A percentile compares a stretch with the other conserved stretches of the same genome.
These are phyloP conservation scores for Lactarius trivialis DNA, from an alignment of 768 basidiomycete genomes.

Conservation along the genomic window DNA sequence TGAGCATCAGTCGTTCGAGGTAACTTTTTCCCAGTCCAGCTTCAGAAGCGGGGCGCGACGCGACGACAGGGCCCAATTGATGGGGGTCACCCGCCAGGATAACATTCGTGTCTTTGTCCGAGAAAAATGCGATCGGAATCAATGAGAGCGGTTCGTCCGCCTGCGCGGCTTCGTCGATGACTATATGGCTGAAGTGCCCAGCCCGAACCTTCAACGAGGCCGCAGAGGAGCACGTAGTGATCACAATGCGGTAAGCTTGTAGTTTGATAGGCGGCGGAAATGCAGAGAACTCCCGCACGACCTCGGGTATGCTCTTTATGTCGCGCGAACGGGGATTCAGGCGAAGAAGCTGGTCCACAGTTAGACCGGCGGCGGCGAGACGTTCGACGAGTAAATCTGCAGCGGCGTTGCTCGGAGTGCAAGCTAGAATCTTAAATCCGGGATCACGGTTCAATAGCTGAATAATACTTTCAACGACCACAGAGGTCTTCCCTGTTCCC, in stretches of 20 bases:
- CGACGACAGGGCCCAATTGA: conserved; percentile 64
- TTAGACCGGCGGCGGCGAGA: conserved; percentile 31
- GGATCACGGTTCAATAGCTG: conserved; percentile 44
- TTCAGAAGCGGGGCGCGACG: conserved; percentile 47
- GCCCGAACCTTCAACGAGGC: conserved; percentile 47
- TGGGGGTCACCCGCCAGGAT: conserved; percentile 65
- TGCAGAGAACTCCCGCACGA: conserved; percentile 34
- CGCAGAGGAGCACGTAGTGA: conserved; percentile 60
- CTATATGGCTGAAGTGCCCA: conserved; percentile 63
- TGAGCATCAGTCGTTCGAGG: conserved; percentile 46
- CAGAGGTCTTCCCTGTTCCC: conserved; percentile 65
- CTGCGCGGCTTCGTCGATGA: conserved; percentile 69
- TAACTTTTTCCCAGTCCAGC: conserved; percentile 56
- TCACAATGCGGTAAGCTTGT: conserved; percentile 47
- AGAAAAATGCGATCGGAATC: conserved; percentile 55
- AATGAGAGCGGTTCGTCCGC: conserved; percentile 64
- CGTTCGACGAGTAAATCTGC: conserved; percentile 52
- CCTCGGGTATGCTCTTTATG: conserved; percentile 32
- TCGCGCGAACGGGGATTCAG: conserved; percentile 50
- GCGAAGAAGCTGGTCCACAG: conserved; percentile 43
- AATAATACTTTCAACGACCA: conserved; percentile 53
- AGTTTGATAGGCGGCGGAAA: conserved; percentile 30
- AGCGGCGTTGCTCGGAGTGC: conserved; percentile 63
- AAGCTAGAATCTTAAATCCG: conserved; percentile 47
- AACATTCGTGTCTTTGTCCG: conserved; percentile 46